A percentile compares a stretch with the other conserved stretches of the same genome.
phyloP scores from a whole-genome alignment of 176 grass and related monocot species.

The Avena sativa region DNA sequence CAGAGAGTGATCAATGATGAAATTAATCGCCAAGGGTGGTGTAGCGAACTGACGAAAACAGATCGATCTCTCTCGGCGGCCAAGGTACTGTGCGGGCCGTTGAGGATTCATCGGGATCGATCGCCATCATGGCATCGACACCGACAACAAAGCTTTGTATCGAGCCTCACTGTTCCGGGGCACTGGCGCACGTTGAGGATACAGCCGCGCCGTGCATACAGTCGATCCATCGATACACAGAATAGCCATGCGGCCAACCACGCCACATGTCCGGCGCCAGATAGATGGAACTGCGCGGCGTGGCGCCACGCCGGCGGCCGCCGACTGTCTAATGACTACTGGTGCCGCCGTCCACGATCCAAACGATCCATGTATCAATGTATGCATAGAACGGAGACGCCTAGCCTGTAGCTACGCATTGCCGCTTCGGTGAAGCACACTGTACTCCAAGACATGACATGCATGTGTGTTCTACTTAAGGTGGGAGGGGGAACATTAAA shows the following conservation, averaged over 20 bases:
- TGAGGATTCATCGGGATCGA: neutral
- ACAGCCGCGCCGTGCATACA: no score
- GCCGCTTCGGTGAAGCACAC: neutral
- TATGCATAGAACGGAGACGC: neutral
- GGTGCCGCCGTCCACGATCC: neutral
- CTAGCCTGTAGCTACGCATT: neutral
- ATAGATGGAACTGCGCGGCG: constrained; percentile 17
- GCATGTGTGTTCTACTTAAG: neutral
- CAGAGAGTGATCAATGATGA: no score
- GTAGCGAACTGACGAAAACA: neutral
- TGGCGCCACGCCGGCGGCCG: neutral
- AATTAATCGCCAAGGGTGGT: no score
- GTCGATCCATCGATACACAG: neutral
- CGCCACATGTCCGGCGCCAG: constrained; percentile 3
- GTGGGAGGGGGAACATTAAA: neutral
- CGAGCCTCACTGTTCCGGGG: neutral
- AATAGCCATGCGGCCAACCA: neutral
- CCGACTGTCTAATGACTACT: neutral
- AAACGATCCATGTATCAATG: neutral
- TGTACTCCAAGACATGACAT: neutral
- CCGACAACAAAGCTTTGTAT: neutral
- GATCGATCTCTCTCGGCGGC: neutral
- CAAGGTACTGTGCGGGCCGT: neutral
- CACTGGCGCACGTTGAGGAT: neutral
- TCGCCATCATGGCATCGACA: neutral